phyloP scores from a whole-genome alignment of 495 filamentous ascomycete genomes.

The Aspergillus saccharolyticus region DNA sequence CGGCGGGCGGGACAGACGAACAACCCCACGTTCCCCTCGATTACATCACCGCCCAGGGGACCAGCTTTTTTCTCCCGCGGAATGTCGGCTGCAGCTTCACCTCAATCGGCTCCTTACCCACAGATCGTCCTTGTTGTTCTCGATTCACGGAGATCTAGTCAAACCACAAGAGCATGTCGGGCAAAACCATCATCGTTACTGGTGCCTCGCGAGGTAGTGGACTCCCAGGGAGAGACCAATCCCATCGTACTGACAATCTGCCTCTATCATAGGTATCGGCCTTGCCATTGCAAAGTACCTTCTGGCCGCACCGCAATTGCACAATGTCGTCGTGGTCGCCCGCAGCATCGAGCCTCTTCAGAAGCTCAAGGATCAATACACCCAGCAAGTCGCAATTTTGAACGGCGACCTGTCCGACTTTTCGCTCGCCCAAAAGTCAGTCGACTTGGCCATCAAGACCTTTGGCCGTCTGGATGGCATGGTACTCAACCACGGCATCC shows the following conservation, averaged over 20 bases:
- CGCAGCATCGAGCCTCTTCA: conserved; percentile 63
- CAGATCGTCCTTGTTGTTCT: neutral
- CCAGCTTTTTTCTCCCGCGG: neutral
- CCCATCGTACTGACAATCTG: conserved; percentile 4
- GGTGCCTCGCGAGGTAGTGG: conserved; percentile 55
- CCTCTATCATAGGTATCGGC: conserved; percentile 63
- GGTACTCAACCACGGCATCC: conserved; percentile 80
- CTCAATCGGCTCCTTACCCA: neutral
- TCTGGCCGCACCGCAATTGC: conserved; percentile 49
- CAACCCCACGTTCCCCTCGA: conserved; percentile 1
- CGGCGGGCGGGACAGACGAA: neutral
- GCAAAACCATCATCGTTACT: conserved; percentile 59
- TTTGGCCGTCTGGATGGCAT: conserved; percentile 77
- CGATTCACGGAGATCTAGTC: neutral
- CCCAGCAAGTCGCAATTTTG: conserved; percentile 63
- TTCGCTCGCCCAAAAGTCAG: conserved; percentile 54
- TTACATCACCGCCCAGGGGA: conserved; percentile 5
- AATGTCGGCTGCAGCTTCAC: neutral
- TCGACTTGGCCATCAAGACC: conserved; percentile 54
- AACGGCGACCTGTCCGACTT: conserved; percentile 69
- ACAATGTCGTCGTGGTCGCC: conserved; percentile 73
- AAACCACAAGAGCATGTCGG: conserved; percentile 22
- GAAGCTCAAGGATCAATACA: conserved; percentile 58
- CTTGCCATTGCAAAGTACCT: conserved; percentile 71
- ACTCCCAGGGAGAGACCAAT: neutral